Evolutionary conservation across 202 grass and related monocot genomes (phyloP).

Genomic region (Eragrostis tef): DNA sequence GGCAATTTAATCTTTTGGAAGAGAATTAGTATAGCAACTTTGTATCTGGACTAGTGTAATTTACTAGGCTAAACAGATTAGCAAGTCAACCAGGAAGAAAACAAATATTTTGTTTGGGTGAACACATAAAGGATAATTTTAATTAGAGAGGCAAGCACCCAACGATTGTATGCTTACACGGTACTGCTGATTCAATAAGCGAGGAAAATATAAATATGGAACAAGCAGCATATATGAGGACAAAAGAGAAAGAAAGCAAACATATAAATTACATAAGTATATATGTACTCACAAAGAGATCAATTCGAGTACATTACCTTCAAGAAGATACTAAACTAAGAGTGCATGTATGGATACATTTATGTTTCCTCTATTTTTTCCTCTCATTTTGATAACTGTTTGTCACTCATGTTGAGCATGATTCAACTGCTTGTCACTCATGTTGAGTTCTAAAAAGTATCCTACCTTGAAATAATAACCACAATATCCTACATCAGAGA

Average conservation of each 20-base stretch:
- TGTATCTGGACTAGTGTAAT: not conserved
- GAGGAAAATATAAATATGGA: not conserved
- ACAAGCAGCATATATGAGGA: not conserved
- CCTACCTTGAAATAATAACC: not conserved
- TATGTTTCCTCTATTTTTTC: not conserved
- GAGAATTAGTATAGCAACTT: not conserved
- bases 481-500: not conserved
- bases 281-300: not conserved
- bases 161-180: not conserved
- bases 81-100: not conserved
- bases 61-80: conserved; percentile 22
- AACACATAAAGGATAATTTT: not conserved
- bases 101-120: not conserved
- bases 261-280: no score
- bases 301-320: not conserved
- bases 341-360: conserved; percentile 13
- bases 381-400: not conserved
- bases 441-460: not conserved
- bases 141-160: not conserved
- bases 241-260: not conserved
- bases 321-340: not conserved
- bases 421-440: not conserved
- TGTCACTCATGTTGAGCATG: not conserved
- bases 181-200: not conserved
- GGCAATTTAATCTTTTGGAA: no score